These are phyloP conservation scores for Trichosporon sp. DNA, from an alignment of 1,284 basidiomycete species.

Conservation along the genomic window DNA sequence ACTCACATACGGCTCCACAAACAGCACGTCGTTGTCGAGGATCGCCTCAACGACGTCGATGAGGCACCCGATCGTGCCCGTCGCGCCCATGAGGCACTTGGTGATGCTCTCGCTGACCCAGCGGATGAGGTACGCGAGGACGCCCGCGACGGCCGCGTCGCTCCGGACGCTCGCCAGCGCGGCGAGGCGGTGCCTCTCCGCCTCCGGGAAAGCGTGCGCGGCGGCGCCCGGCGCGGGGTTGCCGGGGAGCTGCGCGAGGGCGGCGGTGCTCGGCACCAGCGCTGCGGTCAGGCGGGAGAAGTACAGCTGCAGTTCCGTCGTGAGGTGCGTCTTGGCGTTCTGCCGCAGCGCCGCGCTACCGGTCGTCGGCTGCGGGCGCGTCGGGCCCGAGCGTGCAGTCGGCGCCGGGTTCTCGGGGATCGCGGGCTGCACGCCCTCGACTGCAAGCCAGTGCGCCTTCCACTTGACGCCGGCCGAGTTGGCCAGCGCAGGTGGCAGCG, in stretches of 20 bases:
- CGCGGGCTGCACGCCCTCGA: slow-evolving; percentile 94
- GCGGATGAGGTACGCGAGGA: slow-evolving; percentile 91
- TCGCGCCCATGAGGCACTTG: slow-evolving; percentile 51
- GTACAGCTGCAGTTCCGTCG: slow-evolving; percentile 91
- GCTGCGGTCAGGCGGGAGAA: slow-evolving; percentile 87
- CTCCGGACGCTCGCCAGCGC: slow-evolving; percentile 82
- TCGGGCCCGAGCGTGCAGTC: slow-evolving; percentile 29
- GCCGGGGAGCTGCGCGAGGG: slow-evolving; percentile 39
- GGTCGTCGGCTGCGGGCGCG: slow-evolving; percentile 25
- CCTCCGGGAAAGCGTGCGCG: slow-evolving; percentile 30
- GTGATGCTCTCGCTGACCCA: slow-evolving; percentile 89
- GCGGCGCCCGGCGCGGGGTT: slow-evolving; percentile 21
- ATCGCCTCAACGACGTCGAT: slow-evolving; percentile 77
- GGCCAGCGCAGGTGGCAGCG: slow-evolving; percentile 36
- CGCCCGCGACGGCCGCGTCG: slow-evolving; percentile 86
- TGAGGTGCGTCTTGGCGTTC: slow-evolving; percentile 81
- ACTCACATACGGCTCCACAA: slow-evolving; percentile 92
- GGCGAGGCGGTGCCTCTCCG: slow-evolving; percentile 65
- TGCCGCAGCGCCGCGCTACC: slow-evolving; percentile 41
- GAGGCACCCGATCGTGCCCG: slow-evolving; percentile 69
- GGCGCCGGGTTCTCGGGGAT: slow-evolving; percentile 91
- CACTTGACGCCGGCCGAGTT: slow-evolving; percentile 47
- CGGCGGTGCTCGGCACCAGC: slow-evolving; percentile 60
- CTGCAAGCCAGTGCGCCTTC: slow-evolving; percentile 90
- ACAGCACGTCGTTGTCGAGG: slow-evolving; percentile 78